These are phyloP conservation scores for Lactifluus rugatus DNA, from an alignment of 768 basidiomycete species.

Conservation along the genomic window DNA sequence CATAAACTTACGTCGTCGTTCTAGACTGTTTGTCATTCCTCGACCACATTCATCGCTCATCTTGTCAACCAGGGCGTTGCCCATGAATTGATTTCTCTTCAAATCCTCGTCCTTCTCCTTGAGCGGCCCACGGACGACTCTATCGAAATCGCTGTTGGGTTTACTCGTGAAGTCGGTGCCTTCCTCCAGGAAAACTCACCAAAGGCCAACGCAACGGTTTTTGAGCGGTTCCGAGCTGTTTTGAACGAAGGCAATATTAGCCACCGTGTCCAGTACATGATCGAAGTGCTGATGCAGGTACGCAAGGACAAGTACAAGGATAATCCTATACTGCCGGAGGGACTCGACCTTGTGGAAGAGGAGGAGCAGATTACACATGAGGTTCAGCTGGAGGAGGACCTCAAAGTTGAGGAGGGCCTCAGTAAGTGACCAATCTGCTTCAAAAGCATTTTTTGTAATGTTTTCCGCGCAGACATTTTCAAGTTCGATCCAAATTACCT, in stretches of 20 bases:
- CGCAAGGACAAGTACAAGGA: conserved; percentile 99
- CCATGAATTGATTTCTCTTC: conserved; percentile 87
- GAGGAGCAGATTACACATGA: conserved; percentile 97
- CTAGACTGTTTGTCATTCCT: conserved; percentile 87
- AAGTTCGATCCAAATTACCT: conserved; percentile 82
- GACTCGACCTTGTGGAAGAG: conserved; percentile 92
- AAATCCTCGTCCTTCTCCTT: conserved; percentile 91
- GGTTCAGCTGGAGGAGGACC: conserved; percentile 83
- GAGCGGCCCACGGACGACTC: conserved; percentile 96
- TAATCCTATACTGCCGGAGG: conserved; percentile 90
- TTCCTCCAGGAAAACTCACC: conserved; percentile 90
- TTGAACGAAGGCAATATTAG: conserved; percentile 92
- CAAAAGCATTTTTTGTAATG: conserved; percentile 2
- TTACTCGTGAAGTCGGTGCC: conserved; percentile 95
- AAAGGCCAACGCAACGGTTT: conserved; percentile 90
- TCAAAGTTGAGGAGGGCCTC: conserved; percentile 88
- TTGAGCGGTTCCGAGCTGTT: conserved; percentile 93
- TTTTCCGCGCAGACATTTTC: conserved; percentile 65
- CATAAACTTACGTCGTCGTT: conserved; percentile 3
- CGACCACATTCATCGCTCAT: conserved; percentile 70
- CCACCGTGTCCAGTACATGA: conserved; percentile 98
- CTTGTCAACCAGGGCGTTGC: conserved; percentile 67
- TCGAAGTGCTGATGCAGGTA: conserved; percentile 98
- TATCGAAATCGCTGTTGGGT: conserved; percentile 96
- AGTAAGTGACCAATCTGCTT: conserved; percentile 46